These are phyloP conservation scores for Xenosphaeropsis pyriputrescens DNA, from an alignment of 2,329 filamentous ascomycete species.

Conservation along the genomic window DNA sequence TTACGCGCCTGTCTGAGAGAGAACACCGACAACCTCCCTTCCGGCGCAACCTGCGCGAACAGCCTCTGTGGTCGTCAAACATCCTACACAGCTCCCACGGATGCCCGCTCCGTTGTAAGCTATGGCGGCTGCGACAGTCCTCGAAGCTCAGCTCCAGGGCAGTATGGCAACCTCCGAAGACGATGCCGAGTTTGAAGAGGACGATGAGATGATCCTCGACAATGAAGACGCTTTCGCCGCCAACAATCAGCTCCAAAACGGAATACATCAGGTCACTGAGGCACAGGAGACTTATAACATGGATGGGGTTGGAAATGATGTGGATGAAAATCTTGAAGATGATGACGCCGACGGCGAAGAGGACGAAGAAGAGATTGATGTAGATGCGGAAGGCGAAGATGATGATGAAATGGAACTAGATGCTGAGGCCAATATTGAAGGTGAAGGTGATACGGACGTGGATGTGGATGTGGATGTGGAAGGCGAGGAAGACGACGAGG, in stretches of 20 bases:
- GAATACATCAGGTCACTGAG: slow-evolving; percentile 12
- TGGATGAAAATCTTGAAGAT: slow-evolving; percentile 16
- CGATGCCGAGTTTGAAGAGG: slow-evolving; percentile 20
- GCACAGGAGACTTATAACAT: too few relatives aligned
- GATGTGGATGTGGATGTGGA: slow-evolving; percentile 28
- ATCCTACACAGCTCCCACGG: slow-evolving; percentile 2
- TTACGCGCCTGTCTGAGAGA: too few relatives aligned
- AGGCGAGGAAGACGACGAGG: slow-evolving; percentile 21
- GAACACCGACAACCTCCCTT: too few relatives aligned
- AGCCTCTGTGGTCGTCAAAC: too few relatives aligned
- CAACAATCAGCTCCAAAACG: slow-evolving; percentile 18
- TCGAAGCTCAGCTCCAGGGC: slow-evolving; percentile 17
- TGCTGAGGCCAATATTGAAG: slow-evolving; percentile 9
- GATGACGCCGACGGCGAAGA: slow-evolving; percentile 22
- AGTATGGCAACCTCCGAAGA: slow-evolving; percentile 19
- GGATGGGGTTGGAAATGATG: slow-evolving; percentile 13
- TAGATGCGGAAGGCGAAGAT: slow-evolving; percentile 19
- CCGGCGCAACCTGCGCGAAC: too few relatives aligned
- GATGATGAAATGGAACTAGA: slow-evolving; percentile 16
- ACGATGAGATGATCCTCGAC: slow-evolving; percentile 15
- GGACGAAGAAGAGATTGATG: slow-evolving; percentile 12
- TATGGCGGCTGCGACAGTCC: slow-evolving; percentile 16
- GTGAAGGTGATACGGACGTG: slow-evolving; percentile 23
- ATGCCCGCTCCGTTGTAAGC: slow-evolving; percentile 8
- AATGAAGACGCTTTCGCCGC: slow-evolving; percentile 17